A percentile compares a stretch with the other conserved stretches of the same genome.
Conservation (phyloP, 805 yeast genomes). For the Candida silvatica region DNA sequence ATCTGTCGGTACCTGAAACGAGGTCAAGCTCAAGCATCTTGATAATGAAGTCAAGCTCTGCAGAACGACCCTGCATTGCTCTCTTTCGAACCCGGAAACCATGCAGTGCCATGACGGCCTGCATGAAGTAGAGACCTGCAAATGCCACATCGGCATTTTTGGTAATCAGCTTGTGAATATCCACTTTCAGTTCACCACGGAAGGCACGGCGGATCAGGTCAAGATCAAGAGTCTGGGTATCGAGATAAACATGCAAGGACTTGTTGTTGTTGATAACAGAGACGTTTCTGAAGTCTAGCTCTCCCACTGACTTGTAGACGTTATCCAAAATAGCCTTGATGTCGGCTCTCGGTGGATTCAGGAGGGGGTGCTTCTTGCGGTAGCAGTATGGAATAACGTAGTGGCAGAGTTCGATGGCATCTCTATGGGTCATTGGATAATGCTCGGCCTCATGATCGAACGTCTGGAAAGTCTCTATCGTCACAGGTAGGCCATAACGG, state of each 20-base stretch:
- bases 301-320: constrained; percentile 64
- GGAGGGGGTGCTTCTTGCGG: constrained; percentile 49
- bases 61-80: constrained; percentile 70
- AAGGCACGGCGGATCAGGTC: constrained; percentile 40
- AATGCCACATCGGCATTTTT: constrained; percentile 29
- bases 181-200: constrained; percentile 35
- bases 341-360: constrained; percentile 57
- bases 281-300: constrained; percentile 40
- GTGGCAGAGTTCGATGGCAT: constrained; percentile 25
- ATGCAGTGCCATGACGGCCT: constrained; percentile 62
- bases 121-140: constrained; percentile 58
- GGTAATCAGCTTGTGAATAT: constrained; percentile 19
- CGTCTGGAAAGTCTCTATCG: constrained; percentile 53
- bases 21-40: constrained; percentile 60
- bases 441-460: constrained; percentile 53
- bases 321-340: constrained; percentile 65
- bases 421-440: constrained; percentile 28
- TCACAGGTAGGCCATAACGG: constrained; percentile 58
- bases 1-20: constrained; percentile 52
- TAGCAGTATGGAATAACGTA: constrained; percentile 49
- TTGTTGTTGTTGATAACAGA: constrained; percentile 37
- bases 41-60: constrained; percentile 72
- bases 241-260: constrained; percentile 37
- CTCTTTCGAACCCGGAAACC: constrained; percentile 64
- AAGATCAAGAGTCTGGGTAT: constrained; percentile 33